Percentiles rank a stretch among this genome's conserved stretches.
These are phyloP conservation scores for Colletotrichum lupini DNA, from an alignment of 2,329 filamentous ascomycete genomes.

Conservation along the genomic window DNA sequence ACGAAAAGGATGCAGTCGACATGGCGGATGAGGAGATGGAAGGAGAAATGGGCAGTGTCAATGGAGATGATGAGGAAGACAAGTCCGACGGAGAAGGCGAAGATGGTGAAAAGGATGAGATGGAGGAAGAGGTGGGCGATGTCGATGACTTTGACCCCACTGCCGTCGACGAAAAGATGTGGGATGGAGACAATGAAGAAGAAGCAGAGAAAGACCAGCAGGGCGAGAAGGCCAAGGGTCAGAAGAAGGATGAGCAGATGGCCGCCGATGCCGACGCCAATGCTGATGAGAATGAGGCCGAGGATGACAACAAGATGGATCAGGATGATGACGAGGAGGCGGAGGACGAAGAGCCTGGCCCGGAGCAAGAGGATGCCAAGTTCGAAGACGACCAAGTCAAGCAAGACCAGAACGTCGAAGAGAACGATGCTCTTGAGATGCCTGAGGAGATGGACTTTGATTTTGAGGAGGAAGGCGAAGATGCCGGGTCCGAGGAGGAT, in stretches of 20 bases:
- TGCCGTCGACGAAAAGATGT: conserved; percentile 98
- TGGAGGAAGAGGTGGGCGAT: conserved; percentile 90
- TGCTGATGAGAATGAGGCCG: conserved; percentile 51
- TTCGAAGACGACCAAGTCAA: conserved; percentile 67
- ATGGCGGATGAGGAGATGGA: conserved; percentile 94
- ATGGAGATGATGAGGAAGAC: conserved; percentile 70
- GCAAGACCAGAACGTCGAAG: conserved; percentile 80
- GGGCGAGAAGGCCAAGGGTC: conserved; percentile 76
- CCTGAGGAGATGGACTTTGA: conserved; percentile 91
- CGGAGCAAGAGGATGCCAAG: conserved; percentile 66
- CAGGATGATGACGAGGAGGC: conserved; percentile 54
- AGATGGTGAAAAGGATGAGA: conserved; percentile 75
- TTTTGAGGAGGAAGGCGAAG: conserved; percentile 75
- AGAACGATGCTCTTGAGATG: conserved; percentile 84
- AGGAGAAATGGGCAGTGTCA: conserved; percentile 78
- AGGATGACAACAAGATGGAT: conserved; percentile 54
- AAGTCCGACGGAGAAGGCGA: conserved; percentile 71
- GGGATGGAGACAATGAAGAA: conserved; percentile 86
- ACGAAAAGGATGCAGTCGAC: conserved; percentile 87
- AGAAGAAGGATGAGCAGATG: conserved; percentile 72
- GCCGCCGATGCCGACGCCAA: conserved; percentile 69
- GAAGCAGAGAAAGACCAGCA: conserved; percentile 82
- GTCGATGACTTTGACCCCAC: conserved; percentile 91
- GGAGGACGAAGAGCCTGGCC: conserved; percentile 69
- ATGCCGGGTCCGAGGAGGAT: conserved; percentile 64